phyloP scores from a whole-genome alignment of 805 yeast genomes.

The Wickerhamomyces kurtzmanii region DNA sequence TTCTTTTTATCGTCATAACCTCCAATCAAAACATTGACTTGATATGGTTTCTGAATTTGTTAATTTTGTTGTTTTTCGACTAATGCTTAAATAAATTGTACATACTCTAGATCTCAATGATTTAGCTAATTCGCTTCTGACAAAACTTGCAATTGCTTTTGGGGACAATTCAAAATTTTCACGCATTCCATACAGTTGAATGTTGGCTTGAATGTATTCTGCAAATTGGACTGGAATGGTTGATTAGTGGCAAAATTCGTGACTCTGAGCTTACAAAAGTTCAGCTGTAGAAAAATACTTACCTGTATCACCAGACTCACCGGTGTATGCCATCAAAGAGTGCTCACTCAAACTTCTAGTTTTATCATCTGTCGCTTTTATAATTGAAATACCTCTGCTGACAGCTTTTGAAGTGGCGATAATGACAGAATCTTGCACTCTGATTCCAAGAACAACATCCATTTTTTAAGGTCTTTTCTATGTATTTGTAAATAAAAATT shows the following conservation, averaged over 20 bases:
- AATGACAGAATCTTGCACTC: conserved; percentile 70
- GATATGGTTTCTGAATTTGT: conserved; percentile 71
- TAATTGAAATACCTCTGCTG: conserved; percentile 79
- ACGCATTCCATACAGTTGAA: conserved; percentile 80
- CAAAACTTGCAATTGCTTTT: conserved; percentile 78
- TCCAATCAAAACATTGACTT: conserved; percentile 83
- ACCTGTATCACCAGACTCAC: conserved; percentile 91
- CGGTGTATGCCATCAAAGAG: conserved; percentile 80
- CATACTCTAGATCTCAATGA: conserved; percentile 71
- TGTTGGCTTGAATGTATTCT: conserved; percentile 87
- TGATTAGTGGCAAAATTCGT: conserved; percentile 2
- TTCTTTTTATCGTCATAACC: conserved; percentile 59
- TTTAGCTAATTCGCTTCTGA: conserved; percentile 80
- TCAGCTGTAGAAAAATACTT: conserved; percentile 5
- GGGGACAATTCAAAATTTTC: conserved; percentile 78
- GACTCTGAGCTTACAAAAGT: conserved; percentile 1
- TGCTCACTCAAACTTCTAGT: conserved; percentile 67
- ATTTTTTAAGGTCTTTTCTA: conserved; percentile 24
- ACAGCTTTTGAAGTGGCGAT: conserved; percentile 93
- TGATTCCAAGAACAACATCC: conserved; percentile 89
- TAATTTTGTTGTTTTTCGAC: too few relatives aligned
- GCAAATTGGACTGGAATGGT: conserved; percentile 62
- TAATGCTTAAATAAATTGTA: conserved; percentile 2
- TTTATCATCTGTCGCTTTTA: conserved; percentile 74
- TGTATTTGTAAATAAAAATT: too few relatives aligned